A percentile compares a stretch with the other conserved stretches of the same genome.
Conservation (phyloP, 1,139 yeast species). For the Kodamaea ohmeri region DNA sequence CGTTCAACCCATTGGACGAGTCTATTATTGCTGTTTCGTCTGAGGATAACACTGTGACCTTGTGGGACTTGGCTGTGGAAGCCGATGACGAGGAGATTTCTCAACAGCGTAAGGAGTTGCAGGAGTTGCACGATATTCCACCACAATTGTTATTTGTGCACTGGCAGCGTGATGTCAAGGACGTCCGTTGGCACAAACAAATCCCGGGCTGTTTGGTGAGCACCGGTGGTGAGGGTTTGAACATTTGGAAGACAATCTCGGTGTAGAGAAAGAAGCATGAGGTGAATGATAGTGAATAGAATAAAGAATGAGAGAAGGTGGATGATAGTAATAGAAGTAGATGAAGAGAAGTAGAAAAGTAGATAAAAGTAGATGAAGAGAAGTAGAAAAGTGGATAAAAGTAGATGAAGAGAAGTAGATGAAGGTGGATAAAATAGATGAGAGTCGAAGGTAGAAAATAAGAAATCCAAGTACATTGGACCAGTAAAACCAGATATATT, state of each 20-base stretch:
- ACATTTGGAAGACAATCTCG: conserved; percentile 94
- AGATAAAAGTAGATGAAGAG: too few relatives aligned
- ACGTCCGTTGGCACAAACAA: conserved; percentile 96
- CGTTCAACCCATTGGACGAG: conserved; percentile 94
- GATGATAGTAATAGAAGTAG: not conserved
- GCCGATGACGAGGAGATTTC: conserved; percentile 94
- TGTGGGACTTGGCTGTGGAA: conserved; percentile 97
- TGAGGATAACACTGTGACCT: conserved; percentile 93
- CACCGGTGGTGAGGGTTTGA: conserved; percentile 94
- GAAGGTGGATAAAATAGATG: too few relatives aligned
- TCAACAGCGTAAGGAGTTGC: conserved; percentile 67
- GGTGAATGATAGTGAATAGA: not conserved
- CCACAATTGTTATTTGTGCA: conserved; percentile 95
- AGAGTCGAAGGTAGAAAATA: too few relatives aligned
- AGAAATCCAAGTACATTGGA: too few relatives aligned
- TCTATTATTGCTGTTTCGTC: conserved; percentile 93
- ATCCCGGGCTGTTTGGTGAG: conserved; percentile 94
- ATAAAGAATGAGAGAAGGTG: not conserved
- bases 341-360: too few relatives aligned
- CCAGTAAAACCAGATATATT: too few relatives aligned
- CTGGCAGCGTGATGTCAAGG: conserved; percentile 97
- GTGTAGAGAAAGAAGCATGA: conserved; percentile 43
- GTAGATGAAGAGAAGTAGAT: too few relatives aligned
- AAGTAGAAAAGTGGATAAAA: too few relatives aligned
- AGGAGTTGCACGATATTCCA: conserved; percentile 87